Conservation (phyloP, 208 protist species). For the Acanthamoeba culbertsoni region DNA sequence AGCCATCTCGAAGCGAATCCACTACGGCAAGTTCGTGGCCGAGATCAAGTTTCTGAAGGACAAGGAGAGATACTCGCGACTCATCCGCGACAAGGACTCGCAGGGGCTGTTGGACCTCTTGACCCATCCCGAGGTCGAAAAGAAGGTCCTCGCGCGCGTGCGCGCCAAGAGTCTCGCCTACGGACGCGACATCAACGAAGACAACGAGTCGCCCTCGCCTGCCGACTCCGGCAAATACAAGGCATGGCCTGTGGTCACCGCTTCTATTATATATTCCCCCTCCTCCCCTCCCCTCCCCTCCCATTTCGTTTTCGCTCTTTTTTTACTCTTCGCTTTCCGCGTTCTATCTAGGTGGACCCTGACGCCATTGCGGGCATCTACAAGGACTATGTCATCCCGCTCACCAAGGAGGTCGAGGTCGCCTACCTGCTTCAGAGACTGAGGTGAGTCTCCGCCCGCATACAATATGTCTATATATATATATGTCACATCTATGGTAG, state of each 20-base stretch:
- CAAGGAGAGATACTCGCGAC: constrained; percentile 60
- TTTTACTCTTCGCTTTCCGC: neutral
- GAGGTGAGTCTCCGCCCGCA: neutral
- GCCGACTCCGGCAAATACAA: neutral
- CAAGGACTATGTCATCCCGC: constrained; percentile 77
- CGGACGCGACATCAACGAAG: constrained; percentile 60
- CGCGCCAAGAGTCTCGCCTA: constrained; percentile 70
- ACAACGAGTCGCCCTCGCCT: neutral
- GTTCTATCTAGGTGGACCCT: constrained; percentile 76
- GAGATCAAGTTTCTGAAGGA: constrained; percentile 77
- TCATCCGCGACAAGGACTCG: constrained; percentile 71
- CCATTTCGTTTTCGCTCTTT: no score
- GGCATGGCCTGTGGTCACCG: no score
- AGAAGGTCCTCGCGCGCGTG: constrained; percentile 73
- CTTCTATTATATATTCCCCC: no score
- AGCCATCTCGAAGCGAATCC: constrained; percentile 83
- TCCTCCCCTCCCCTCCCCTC: no score
- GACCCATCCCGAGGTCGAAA: constrained; percentile 78
- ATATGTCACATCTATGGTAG: no score
- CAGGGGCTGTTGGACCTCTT: constrained; percentile 78
- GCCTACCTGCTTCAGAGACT: constrained; percentile 78
- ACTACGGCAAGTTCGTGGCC: constrained; percentile 85
- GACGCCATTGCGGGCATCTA: constrained; percentile 74
- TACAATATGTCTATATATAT: no score
- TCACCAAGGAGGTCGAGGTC: constrained; percentile 84